phyloP scores from a whole-genome alignment of 306 rosid genomes.

The Corylus americana region DNA sequence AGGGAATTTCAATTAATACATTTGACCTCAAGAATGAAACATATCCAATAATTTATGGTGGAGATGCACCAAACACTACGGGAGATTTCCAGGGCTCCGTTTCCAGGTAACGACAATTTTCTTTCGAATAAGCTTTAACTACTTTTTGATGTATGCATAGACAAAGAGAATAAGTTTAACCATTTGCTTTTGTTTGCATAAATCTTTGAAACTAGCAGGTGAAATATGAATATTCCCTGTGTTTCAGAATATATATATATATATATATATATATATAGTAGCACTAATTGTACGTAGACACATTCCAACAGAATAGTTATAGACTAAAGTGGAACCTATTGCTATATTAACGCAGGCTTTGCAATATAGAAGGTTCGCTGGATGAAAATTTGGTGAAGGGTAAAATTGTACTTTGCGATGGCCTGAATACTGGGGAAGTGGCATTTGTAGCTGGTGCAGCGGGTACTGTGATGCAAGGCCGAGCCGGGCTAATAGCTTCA shows the following conservation, averaged over 20 bases:
- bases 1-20: slow-evolving; percentile 55
- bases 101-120: no score
- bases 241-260: no score
- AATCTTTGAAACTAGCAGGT: no score
- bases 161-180: no score
- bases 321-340: not conserved
- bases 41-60: slow-evolving; percentile 42
- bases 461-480: slow-evolving; percentile 27
- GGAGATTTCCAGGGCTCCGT: not conserved
- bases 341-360: not conserved
- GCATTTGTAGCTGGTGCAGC: not conserved
- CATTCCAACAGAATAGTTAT: not conserved
- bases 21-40: slow-evolving; percentile 31
- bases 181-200: no score
- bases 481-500: not conserved
- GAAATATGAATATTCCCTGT: no score
- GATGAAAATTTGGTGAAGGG: slow-evolving; percentile 18
- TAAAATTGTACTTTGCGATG: slow-evolving; percentile 44
- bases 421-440: not conserved
- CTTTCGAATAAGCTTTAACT: no score
- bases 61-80: slow-evolving; percentile 43
- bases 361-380: no score
- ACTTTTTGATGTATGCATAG: no score
- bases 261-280: no score
- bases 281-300: no score